phyloP scores from a whole-genome alignment of 352 stramenopile genomes.

The Plasmopara viticola region DNA sequence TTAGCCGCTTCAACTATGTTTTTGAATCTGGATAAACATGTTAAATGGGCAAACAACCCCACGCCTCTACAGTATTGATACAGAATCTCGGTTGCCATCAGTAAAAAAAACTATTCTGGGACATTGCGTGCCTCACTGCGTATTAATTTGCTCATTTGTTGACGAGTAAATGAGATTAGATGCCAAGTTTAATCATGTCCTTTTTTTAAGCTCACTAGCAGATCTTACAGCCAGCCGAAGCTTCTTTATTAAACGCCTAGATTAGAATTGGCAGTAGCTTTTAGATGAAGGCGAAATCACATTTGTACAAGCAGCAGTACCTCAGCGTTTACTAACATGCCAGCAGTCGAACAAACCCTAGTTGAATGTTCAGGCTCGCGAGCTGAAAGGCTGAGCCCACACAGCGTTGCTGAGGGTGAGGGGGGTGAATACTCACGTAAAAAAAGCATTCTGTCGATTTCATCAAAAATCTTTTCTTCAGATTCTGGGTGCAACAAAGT shows the following conservation, averaged over 20 bases:
- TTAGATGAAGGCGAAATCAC: neutral
- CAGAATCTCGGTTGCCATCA: too few species aligned
- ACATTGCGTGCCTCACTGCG: too few species aligned
- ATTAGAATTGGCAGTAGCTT: neutral
- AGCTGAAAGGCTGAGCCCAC: constrained; percentile 25
- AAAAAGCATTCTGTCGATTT: constrained; percentile 60
- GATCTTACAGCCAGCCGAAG: neutral
- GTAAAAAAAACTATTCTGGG: too few species aligned
- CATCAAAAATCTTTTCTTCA: constrained; percentile 66
- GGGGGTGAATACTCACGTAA: constrained; percentile 48
- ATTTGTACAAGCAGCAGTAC: constrained; percentile 2
- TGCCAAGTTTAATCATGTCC: too few species aligned
- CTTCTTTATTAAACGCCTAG: neutral
- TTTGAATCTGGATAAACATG: too few species aligned
- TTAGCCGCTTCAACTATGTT: too few species aligned
- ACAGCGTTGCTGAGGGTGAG: constrained; percentile 29
- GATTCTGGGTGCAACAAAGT: constrained; percentile 31
- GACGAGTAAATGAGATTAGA: too few species aligned
- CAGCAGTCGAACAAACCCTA: neutral
- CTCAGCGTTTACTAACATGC: constrained; percentile 17
- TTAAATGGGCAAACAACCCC: too few species aligned
- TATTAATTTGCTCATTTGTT: too few species aligned
- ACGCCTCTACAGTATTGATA: too few species aligned
- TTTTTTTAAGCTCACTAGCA: neutral
- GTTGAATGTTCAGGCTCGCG: constrained; percentile 16